Evolutionary conservation across 2,329 filamentous ascomycete species (phyloP).

Genomic region (Cadophora sp.): DNA sequence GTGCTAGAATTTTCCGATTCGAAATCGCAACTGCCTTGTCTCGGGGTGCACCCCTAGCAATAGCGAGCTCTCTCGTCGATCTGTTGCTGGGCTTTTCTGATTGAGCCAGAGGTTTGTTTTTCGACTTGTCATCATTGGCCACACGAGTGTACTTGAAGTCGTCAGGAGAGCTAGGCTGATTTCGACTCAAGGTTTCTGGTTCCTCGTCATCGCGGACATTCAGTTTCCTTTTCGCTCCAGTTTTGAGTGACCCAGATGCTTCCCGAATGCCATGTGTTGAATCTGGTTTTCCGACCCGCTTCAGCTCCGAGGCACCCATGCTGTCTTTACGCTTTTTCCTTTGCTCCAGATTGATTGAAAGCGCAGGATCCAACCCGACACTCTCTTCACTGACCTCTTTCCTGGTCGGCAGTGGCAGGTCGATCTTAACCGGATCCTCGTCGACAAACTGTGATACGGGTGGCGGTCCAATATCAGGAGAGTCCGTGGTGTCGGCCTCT

Average conservation of each 20-base stretch:
- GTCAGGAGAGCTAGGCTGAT: slow-evolving; percentile 38
- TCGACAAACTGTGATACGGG: slow-evolving; percentile 65
- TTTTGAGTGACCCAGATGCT: slow-evolving; percentile 47
- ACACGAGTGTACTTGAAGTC: slow-evolving; percentile 38
- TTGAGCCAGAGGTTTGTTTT: slow-evolving; percentile 23
- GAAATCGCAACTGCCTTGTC: slow-evolving; percentile 33
- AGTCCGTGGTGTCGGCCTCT: slow-evolving; percentile 55
- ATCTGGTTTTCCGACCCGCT: slow-evolving; percentile 25
- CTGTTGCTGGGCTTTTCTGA: slow-evolving; percentile 31
- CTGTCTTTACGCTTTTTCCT: slow-evolving; percentile 45
- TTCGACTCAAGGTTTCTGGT: slow-evolving; percentile 45
- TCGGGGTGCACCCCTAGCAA: slow-evolving; percentile 34
- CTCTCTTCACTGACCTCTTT: slow-evolving; percentile 32
- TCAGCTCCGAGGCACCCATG: slow-evolving; percentile 31
- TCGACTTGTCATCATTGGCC: slow-evolving; percentile 41
- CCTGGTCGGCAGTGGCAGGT: slow-evolving; percentile 50
- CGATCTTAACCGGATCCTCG: slow-evolving; percentile 59
- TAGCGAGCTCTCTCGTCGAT: slow-evolving; percentile 36
- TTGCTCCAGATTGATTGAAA: slow-evolving; percentile 45
- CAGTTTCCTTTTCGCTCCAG: slow-evolving; percentile 64
- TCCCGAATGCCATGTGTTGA: slow-evolving; percentile 25
- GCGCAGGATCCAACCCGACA: slow-evolving; percentile 32
- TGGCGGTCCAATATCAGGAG: slow-evolving; percentile 72
- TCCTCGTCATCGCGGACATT: slow-evolving; percentile 61
- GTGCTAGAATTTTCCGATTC: slow-evolving; percentile 43